phyloP scores from a whole-genome alignment of 495 filamentous ascomycete genomes.

The Podospora pseudopauciseta region DNA sequence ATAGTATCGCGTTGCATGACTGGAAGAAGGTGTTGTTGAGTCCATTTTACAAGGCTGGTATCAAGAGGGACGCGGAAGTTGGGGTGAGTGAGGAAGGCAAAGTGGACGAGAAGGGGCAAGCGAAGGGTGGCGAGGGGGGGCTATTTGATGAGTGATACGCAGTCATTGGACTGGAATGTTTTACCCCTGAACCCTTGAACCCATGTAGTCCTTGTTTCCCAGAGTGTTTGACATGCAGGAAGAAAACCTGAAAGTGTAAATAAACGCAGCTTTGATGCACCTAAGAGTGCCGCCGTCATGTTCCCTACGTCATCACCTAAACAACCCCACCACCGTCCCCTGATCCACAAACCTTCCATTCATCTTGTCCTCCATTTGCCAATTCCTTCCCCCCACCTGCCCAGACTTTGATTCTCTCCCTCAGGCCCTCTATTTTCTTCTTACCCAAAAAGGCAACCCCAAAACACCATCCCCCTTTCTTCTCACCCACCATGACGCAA shows the following conservation, averaged over 20 bases:
- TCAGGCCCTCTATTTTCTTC: not conserved
- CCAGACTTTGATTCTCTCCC: not conserved
- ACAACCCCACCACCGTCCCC: no score
- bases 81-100: not conserved
- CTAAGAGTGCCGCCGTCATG: no score
- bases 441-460: not conserved
- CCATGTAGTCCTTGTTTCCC: no score
- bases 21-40: constrained; percentile 30
- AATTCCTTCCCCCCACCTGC: no score
- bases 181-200: no score
- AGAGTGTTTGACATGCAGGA: no score
- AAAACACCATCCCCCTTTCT: not conserved
- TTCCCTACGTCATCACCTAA: no score
- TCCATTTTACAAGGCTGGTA: not conserved
- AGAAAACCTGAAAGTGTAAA: no score
- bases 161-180: no score
- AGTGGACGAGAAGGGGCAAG: not conserved
- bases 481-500: not conserved
- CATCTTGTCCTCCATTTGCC: no score
- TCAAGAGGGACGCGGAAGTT: constrained; percentile 3
- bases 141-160: not conserved
- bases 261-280: no score
- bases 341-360: no score
- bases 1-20: constrained; percentile 37
- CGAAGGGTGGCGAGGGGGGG: not conserved